Percentiles rank a stretch among this genome's conserved stretches.
Conservation (phyloP, 2,329 filamentous ascomycete species). For the Penicillium sumatraense region DNA sequence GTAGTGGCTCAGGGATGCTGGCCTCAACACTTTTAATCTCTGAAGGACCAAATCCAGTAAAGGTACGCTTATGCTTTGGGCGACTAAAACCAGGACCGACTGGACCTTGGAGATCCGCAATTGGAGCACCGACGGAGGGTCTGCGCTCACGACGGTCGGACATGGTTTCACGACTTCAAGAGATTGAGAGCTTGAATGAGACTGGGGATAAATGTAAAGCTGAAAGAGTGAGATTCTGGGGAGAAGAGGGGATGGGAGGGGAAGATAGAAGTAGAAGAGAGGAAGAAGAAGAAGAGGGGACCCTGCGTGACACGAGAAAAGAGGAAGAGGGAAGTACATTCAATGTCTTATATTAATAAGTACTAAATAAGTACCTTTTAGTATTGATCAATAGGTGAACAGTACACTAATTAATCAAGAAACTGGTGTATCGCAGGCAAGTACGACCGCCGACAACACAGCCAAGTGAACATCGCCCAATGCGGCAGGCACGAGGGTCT, state of each 20-base stretch:
- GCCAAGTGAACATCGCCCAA: slow-evolving; percentile 8
- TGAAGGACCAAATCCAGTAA: slow-evolving; percentile 84
- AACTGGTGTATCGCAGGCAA: too few species aligned
- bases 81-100: slow-evolving; percentile 84
- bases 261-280: background rate
- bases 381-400: too few species aligned
- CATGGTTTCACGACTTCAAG: slow-evolving; percentile 24
- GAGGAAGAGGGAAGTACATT: background rate
- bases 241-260: background rate
- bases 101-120: slow-evolving; percentile 83
- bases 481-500: background rate
- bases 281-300: background rate
- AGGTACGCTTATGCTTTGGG: slow-evolving; percentile 97
- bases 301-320: background rate
- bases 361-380: too few species aligned
- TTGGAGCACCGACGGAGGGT: slow-evolving; percentile 79
- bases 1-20: slow-evolving; percentile 84
- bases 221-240: background rate
- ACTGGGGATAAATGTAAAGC: background rate
- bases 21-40: slow-evolving; percentile 96
- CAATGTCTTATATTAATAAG: too few species aligned
- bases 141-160: slow-evolving; percentile 68
- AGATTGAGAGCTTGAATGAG: too few species aligned
- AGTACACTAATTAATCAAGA: too few species aligned
- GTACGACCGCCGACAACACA: slow-evolving; percentile 14